Evolutionary conservation across 2,329 filamentous ascomycete genomes (phyloP).

Genomic region (Aureobasidium zeae): DNA sequence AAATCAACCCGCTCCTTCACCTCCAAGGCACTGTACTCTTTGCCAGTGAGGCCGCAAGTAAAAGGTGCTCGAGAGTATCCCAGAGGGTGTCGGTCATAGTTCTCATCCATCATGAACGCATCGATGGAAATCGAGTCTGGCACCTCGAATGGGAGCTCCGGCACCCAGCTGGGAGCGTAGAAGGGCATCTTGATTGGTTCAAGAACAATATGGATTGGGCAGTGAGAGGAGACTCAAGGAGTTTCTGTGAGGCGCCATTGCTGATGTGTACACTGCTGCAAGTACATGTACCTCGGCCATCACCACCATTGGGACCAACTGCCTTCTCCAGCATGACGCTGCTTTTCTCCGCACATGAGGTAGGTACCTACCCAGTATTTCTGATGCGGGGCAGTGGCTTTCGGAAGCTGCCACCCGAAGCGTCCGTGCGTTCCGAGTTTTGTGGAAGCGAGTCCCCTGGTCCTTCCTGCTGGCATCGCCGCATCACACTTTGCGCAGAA

Average conservation of each 20-base stretch:
- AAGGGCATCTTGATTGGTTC: slow-evolving; percentile 46
- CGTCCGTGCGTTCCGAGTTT: too few relatives aligned
- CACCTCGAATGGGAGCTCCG: slow-evolving; percentile 51
- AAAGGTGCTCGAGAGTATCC: slow-evolving; percentile 59
- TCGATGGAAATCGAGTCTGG: slow-evolving; percentile 66
- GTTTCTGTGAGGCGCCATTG: too few relatives aligned
- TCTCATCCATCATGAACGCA: slow-evolving; percentile 68
- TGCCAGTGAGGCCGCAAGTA: slow-evolving; percentile 66
- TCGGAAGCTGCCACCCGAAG: too few relatives aligned
- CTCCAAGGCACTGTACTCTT: slow-evolving; percentile 54
- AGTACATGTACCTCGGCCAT: slow-evolving; percentile 9
- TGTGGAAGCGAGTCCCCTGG: too few relatives aligned
- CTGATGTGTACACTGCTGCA: neutral
- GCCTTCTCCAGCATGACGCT: slow-evolving; percentile 1
- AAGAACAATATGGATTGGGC: too few relatives aligned
- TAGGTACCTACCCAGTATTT: too few relatives aligned
- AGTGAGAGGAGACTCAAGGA: neutral
- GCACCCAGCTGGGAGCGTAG: slow-evolving; percentile 52
- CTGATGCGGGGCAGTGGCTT: too few relatives aligned
- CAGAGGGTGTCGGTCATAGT: slow-evolving; percentile 56
- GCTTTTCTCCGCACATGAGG: slow-evolving; percentile 6
- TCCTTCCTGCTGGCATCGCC: too few relatives aligned
- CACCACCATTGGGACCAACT: neutral
- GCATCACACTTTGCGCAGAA: too few relatives aligned
- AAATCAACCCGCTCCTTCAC: slow-evolving; percentile 56